Conservation (phyloP, 768 basidiomycete species). For the Leucosporidium scottii region DNA sequence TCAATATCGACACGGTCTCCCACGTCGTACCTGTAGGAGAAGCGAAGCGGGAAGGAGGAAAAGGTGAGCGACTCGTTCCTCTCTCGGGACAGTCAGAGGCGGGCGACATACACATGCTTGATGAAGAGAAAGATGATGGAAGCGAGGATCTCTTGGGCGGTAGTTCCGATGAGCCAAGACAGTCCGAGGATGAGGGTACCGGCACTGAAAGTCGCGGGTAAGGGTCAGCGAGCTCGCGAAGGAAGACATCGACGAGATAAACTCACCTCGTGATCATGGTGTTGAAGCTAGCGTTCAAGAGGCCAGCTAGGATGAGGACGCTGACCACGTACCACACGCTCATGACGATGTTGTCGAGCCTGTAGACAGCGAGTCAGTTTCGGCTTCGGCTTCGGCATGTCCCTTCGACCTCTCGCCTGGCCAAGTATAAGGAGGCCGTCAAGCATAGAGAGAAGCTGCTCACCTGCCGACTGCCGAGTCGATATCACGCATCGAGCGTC, state of each 20-base stretch:
- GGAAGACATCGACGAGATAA: too few relatives aligned
- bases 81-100: background rate
- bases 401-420: too few relatives aligned
- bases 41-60: conserved; percentile 67
- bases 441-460: background rate
- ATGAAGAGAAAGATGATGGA: conserved; percentile 84
- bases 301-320: conserved; percentile 72
- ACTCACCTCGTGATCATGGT: background rate
- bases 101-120: conserved; percentile 21
- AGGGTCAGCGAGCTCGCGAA: too few relatives aligned
- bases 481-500: conserved; percentile 78
- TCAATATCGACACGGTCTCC: conserved; percentile 60
- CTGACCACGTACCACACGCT: conserved; percentile 53
- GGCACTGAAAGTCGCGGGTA: conserved; percentile 39
- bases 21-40: conserved; percentile 50
- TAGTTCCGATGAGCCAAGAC: conserved; percentile 50
- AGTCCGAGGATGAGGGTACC: conserved; percentile 61
- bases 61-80: conserved; percentile 55
- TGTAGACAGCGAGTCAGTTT: background rate
- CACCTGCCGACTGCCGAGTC: conserved; percentile 72
- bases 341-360: too few relatives aligned
- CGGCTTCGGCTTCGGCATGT: too few relatives aligned
- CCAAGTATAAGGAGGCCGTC: background rate
- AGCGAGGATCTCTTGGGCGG: conserved; percentile 69
- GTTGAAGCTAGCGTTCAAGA: conserved; percentile 49